Base-by-base conservation (phyloP, 148 eudicot genomes). In the Arctostaphylos glauca region DNA sequence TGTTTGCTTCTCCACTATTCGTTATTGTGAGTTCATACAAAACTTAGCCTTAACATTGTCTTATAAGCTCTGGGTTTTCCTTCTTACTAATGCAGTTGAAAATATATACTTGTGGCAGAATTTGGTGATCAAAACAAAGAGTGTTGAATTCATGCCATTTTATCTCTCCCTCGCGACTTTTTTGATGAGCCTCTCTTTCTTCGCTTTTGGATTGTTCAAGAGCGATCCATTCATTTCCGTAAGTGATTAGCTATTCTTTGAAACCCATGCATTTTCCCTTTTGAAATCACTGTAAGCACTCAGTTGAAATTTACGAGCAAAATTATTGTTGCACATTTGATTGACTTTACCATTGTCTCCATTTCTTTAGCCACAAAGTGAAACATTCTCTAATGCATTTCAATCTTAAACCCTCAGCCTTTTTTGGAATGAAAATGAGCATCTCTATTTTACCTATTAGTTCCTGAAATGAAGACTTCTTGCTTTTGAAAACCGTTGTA, bases 1-100 rank as follows among this genome's bases (percentile, higher is more conserved):
- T 89, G 91, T 89, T 89, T 86, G 91, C 91, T n/a, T 89, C 91
- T 54, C 91, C 91, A 9, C 82, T 89, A 16, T 86, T 89, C 80
- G 84, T 87, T n/a, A 89, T 89, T 50, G 91, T 89, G 59, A 81
- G 91, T 62, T n/a, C 68, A 67, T 6, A 52, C 3, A 41, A 52
- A 46, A 10, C 31, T 49, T 81, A 4, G 67, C 59, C 58, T 49
- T 47, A 10, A 25, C n/a, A 12, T 19, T 56, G 15, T 44, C 43
- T 19, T 58, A 13, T 41, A n/a, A 31, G 23, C 55, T 16, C 13
- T 46, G 5, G 5, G 5, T 12, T 48, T 76, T 31, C 23, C 3
- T 52, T 54, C 18, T 58, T 2, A 75, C 50, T 60, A 18, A n/a
- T 47, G 47, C 21, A 52, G 21, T 66, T 46, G 15, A 46, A 16